These are phyloP conservation scores for Colletotrichum cordylinicola DNA, from an alignment of 2,329 filamentous ascomycete species.

Conservation along the genomic window DNA sequence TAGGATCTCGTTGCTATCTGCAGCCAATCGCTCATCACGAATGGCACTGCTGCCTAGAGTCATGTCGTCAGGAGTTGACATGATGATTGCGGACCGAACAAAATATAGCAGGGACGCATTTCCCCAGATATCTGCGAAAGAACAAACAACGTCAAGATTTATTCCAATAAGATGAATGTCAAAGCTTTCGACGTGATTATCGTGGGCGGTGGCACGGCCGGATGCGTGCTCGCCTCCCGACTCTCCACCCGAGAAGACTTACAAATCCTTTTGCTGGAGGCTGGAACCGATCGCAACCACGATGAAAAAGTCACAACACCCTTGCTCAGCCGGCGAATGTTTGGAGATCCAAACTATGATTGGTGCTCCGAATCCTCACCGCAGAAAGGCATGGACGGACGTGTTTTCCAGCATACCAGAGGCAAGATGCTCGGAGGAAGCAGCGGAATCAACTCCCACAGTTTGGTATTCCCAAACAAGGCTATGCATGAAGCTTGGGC, in stretches of 20 bases:
- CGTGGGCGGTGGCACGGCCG: constrained; percentile 41
- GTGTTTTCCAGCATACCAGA: not conserved
- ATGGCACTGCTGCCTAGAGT: too few species aligned
- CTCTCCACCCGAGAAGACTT: constrained; percentile 28
- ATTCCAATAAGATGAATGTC: not conserved
- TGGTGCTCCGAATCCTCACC: not conserved
- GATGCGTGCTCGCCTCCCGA: constrained; percentile 39
- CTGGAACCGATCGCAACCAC: constrained; percentile 25
- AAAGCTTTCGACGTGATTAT: constrained; percentile 37
- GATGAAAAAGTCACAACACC: not conserved
- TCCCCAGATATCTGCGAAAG: too few species aligned
- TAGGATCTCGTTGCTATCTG: too few species aligned
- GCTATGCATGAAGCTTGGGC: not conserved
- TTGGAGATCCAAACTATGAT: not conserved
- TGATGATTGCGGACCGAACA: too few species aligned
- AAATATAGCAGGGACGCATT: too few species aligned
- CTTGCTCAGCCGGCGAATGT: not conserved
- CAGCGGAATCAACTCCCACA: not conserved
- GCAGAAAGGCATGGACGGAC: not conserved
- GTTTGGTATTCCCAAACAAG: not conserved
- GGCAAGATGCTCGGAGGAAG: not conserved
- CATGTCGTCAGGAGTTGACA: too few species aligned
- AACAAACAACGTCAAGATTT: not conserved
- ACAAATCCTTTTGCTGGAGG: constrained; percentile 43
- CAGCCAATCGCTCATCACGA: too few species aligned